Evolutionary conservation across 805 yeast species (phyloP), one percentile per base, ranked within the genome.

Genomic region (Candida parachauliodes): DNA sequence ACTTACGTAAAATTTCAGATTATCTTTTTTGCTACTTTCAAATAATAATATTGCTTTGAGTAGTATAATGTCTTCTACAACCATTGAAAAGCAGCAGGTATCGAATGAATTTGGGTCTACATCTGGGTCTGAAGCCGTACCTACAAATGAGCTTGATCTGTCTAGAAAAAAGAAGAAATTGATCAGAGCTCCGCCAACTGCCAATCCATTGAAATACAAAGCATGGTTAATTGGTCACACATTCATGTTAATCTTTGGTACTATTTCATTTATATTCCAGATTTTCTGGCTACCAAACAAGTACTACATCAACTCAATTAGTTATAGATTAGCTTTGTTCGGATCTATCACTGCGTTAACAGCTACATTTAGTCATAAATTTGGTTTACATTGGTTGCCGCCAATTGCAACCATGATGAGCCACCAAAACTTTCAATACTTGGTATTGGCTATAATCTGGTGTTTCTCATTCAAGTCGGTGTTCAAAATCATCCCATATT

Each of bases 361-460:
- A 1, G 62, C 79, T 29, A 71, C 86, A 1, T 63, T 77, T 36
- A 50, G 72, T 22, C 81, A 81, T 32, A 77, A 77, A 46, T 81
- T 79, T 62, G 80, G 80, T 17, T 64, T 77, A 14, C 62, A 68
- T 20, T 67, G 72, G 36, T 54, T 63, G 43, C 94, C 95, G 5
- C 70, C 80, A 4, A 70, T 78, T 52, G 72, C 74, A 39, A 76
- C 80, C 4, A 63, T 88, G 54, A 52, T 86, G 38, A 79, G 88
- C 8, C 76, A 87, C 17, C 87, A 78, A 47, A 84, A 85, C 55
- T 83, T 83, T 67, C 96, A 87, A 59, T 77, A 75, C 51, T 61
- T 79, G 38, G 44, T 75, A 3, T 58, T 83, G 39, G 74, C 80
- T 0, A 19, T 55, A 3, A 60, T 77, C 14, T 84, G 91, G 91